Base-by-base conservation (phyloP, 345 rosid genomes). In the Crucihimalaya himalaica region DNA sequence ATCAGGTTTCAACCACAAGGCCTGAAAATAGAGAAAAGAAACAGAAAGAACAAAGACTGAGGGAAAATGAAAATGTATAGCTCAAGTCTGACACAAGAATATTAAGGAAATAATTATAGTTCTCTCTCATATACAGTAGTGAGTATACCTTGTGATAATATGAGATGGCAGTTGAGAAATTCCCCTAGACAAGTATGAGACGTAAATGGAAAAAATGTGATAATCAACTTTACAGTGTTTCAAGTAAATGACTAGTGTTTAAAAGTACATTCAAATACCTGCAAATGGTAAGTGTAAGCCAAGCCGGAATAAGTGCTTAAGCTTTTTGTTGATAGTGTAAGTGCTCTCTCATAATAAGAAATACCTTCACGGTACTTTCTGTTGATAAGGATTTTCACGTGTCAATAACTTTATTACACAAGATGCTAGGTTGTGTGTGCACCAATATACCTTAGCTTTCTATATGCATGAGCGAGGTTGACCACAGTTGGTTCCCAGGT, bases 231-330 rank as follows among this genome's bases (percentile, higher is more conserved):
- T 34, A 55, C 16, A 42, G n/a, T 18, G 61, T 62, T 28, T 20
- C 45, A 16, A 46, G 56, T 45, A 69, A 76, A 45, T 27, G 62
- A 39, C n/a, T 48, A 8, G 23, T 3, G 62, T 56, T 43, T 64
- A 39, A 37, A 45, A 50, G 39, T 65, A 34, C 21, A 51, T 45
- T 12, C 37, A 39, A 57, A 45, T 83, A 94, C 99, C 97, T 87
- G 96, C 83, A 95, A 77, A 81, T 90, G 97, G 67, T 87, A 90
- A 23, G 97, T 87, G 84, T 88, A 95, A n/a, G 99, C 99, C 73
- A 95, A 90, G 71, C 99, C 99, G 0, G 96, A 88, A 80, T 90
- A 92, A 54, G 99, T 92, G 81, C 97, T 88, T 83, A 89, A 80
- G 70, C 98, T 92, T 83, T 81, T 83, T 25, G 88, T 80, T 68